Evolutionary conservation across 176 grass and related monocot species (phyloP), one percentile per base, ranked within the genome.

Genomic region (Rhynchospora tenuis): DNA sequence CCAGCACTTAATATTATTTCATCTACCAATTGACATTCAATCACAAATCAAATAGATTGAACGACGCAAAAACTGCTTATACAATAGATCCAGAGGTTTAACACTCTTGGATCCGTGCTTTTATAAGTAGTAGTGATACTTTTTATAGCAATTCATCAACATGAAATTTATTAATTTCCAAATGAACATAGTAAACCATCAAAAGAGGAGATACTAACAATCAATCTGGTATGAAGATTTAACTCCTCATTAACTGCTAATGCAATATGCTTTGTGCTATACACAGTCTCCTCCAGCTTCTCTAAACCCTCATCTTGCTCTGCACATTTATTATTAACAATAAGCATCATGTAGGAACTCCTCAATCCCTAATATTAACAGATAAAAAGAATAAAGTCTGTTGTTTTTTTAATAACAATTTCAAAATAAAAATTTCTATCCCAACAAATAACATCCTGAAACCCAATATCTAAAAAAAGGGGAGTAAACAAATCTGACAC

Each of bases 231-330:
- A 58, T 98, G 95, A 54, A 98, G 86, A 66, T 81, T 89, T 83
- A 98, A 88, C 87, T 98, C 95, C 88, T 98, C 95, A 77, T 98
- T 95, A 80, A 98, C 95, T 55, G 95, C 92, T 74, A 98, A 86
- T n/a, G 92, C 92, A 54, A 98, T 98, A 87, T 98, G 95, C 73
- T 98, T 98, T 77, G 92, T 98, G 83, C 95, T 98, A 64, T 93
- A 45, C 17, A 98, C 92, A 31, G 95, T 93, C 73, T 98, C 92
- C 81, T 98, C 95, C 79, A 98, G 84, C 84, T 87, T 98, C 64
- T 95, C 95, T 50, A 98, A 89, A 28, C 88, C 92, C 73, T 95
- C 92, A 56, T 98, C 95, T 93, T 98, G 95, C 68, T 98, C 95
- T 98, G 82, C 63, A 88, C 10, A 85, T 76, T 74, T 68, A 59